These are phyloP conservation scores for Kockiozyma suomiensis DNA, from an alignment of 805 yeast species.

Conservation along the genomic window DNA sequence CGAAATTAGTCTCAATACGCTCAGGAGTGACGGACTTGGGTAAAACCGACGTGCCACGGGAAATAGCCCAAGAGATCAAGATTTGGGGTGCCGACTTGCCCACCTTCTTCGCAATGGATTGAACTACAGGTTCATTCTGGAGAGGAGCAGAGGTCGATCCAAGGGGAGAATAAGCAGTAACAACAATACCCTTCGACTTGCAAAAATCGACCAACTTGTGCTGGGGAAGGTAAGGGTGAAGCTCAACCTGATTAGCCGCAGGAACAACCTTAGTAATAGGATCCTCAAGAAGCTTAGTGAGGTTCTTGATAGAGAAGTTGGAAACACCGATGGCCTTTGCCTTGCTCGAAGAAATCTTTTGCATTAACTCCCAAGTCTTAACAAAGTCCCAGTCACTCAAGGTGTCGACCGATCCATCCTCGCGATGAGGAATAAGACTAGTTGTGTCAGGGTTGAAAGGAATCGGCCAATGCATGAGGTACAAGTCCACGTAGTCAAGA, in stretches of 20 bases:
- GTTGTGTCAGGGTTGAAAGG: constrained; percentile 49
- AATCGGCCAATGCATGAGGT: constrained; percentile 83
- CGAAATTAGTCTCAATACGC: constrained; percentile 54
- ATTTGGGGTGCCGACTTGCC: constrained; percentile 55
- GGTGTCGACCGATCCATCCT: constrained; percentile 47
- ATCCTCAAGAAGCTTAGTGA: constrained; percentile 27
- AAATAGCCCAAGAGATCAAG: constrained; percentile 58
- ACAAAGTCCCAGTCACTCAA: constrained; percentile 44
- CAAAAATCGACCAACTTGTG: constrained; percentile 58
- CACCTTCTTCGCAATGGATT: constrained; percentile 60
- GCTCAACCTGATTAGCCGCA: constrained; percentile 74
- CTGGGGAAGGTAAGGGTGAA: constrained; percentile 76
- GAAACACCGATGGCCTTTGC: constrained; percentile 76
- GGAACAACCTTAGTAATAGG: constrained; percentile 55
- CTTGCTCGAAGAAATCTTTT: constrained; percentile 56
- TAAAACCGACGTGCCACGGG: constrained; percentile 61
- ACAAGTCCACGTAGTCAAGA: constrained; percentile 75
- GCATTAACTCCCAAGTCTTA: constrained; percentile 67
- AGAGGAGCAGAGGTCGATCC: constrained; percentile 49
- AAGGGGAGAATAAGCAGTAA: constrained; percentile 80
- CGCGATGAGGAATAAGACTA: constrained; percentile 46
- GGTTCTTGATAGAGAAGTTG: constrained; percentile 54
- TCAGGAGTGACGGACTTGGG: constrained; percentile 74
- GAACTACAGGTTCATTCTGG: constrained; percentile 52
- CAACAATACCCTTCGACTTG: constrained; percentile 54